Base-by-base conservation (phyloP, 768 basidiomycete species). In the Macrolepiota albuminosa region DNA sequence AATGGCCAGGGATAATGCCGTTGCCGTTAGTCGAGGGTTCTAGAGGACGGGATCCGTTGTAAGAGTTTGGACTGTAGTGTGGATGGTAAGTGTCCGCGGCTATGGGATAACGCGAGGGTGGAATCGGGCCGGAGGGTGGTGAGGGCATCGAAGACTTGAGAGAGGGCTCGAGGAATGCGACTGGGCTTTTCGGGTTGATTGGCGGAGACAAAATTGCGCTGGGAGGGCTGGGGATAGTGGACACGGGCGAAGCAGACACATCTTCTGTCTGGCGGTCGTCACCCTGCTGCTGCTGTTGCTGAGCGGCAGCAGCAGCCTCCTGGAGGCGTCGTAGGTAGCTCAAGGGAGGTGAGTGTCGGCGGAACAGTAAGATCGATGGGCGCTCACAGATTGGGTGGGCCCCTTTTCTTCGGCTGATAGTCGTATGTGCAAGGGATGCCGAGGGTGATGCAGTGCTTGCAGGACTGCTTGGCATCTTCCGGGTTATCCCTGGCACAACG, bases 361-460 rank as follows among this genome's bases (percentile, higher is more conserved):
- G 37, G 46, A 8, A 10, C 43, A 50, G 33, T 33, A 57, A 48
- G 24, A 54, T 40, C 14, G 54, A 59, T 48, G 46, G 57, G 53
- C 51, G 68, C 86, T 73, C 73, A 95, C 90, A 94, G 78, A 72
- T 95, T 95, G 2, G 93, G 94, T 3, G 94, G 94, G 0, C 94
- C 94, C 58, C 94, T 79, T 73, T 95, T 95, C 79, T 94, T 94
- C 21, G 94, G 94, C 70, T 91, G 89, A 70, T 95, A 95, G 69
- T 93, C 89, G 66, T 95, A 96, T 1, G 90, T 93, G 71, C 94
- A 95, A 6, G 86, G 82, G 52, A 94, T 89, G 21, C 85, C 88
- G 53, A 95, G 84, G 0, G 88, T 81, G 65, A 88, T 78, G 70
- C 92, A 95, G 69, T 94, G 92, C 70, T 91, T 93, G 88, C 92